Evolutionary conservation across 257 asterid genomes (phyloP).

Genomic region (Marsdenia floribunda): DNA sequence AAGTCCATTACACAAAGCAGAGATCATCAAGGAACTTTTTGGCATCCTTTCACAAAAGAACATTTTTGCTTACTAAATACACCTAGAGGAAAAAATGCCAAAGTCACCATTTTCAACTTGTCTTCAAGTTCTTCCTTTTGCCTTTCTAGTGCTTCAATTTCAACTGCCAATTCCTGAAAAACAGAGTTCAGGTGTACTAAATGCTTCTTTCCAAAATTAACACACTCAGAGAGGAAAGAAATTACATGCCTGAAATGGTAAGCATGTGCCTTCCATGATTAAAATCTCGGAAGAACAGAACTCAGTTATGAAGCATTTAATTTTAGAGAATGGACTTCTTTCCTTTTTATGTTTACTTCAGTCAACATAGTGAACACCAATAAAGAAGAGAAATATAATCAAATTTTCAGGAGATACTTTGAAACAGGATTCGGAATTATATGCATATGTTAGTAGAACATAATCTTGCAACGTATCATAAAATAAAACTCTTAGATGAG

Average conservation of each 20-base stretch:
- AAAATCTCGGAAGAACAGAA: background rate
- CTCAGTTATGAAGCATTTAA: background rate
- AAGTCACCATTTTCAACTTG: constrained; percentile 60
- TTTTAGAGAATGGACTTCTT: background rate
- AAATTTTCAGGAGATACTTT: background rate
- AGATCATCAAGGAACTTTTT: constrained; percentile 1
- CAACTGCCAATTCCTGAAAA: constrained; percentile 61
- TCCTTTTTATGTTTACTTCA: background rate
- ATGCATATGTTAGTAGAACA: background rate
- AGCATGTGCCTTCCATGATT: background rate
- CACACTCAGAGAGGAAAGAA: background rate
- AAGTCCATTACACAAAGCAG: background rate
- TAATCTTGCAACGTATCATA: background rate
- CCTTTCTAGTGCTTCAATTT: constrained; percentile 55
- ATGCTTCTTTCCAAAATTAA: background rate
- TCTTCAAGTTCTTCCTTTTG: constrained; percentile 69
- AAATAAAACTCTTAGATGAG: background rate
- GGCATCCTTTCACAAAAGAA: constrained; percentile 2
- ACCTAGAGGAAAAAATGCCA: constrained; percentile 13
- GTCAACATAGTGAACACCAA: background rate
- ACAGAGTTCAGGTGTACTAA: constrained; percentile 22
- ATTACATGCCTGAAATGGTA: background rate
- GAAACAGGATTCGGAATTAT: background rate
- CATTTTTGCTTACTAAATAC: constrained; percentile 6
- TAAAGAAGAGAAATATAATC: background rate